Conservation (phyloP, 2,329 filamentous ascomycete genomes). For the Camillea tinctor region DNA sequence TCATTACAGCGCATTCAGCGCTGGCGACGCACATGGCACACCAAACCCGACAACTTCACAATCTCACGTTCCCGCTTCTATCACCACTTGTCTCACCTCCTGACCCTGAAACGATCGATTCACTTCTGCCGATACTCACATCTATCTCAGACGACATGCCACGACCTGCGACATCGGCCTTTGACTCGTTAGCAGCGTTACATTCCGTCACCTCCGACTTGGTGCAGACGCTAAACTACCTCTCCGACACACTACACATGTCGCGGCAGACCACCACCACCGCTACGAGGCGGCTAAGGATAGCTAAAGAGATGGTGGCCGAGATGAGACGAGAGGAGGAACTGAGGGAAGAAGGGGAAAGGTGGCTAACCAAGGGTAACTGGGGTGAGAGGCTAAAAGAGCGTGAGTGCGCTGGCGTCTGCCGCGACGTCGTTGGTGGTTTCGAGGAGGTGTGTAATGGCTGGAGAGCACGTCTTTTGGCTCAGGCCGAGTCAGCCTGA, state of each 20-base stretch:
- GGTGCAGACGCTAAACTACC: slow-evolving; percentile 76
- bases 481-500: slow-evolving; percentile 52
- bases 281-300: slow-evolving; percentile 75
- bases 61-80: slow-evolving; percentile 67
- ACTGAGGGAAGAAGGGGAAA: slow-evolving; percentile 74
- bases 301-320: slow-evolving; percentile 78
- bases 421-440: slow-evolving; percentile 82
- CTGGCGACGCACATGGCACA: slow-evolving; percentile 72
- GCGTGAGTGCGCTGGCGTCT: slow-evolving; percentile 80
- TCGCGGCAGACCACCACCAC: slow-evolving; percentile 82
- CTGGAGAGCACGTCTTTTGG: slow-evolving; percentile 75
- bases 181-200: slow-evolving; percentile 66
- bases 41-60: slow-evolving; percentile 74
- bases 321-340: slow-evolving; percentile 85
- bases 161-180: slow-evolving; percentile 58
- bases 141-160: slow-evolving; percentile 67
- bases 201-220: slow-evolving; percentile 71
- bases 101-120: slow-evolving; percentile 64
- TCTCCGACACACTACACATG: slow-evolving; percentile 93
- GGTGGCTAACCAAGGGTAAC: slow-evolving; percentile 77
- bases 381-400: slow-evolving; percentile 77
- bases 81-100: slow-evolving; percentile 65
- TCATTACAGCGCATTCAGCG: slow-evolving; percentile 74
- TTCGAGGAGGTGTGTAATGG: slow-evolving; percentile 88
- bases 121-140: slow-evolving; percentile 66